phyloP scores from a whole-genome alignment of 83 land plant species.

The Picea mariana region DNA sequence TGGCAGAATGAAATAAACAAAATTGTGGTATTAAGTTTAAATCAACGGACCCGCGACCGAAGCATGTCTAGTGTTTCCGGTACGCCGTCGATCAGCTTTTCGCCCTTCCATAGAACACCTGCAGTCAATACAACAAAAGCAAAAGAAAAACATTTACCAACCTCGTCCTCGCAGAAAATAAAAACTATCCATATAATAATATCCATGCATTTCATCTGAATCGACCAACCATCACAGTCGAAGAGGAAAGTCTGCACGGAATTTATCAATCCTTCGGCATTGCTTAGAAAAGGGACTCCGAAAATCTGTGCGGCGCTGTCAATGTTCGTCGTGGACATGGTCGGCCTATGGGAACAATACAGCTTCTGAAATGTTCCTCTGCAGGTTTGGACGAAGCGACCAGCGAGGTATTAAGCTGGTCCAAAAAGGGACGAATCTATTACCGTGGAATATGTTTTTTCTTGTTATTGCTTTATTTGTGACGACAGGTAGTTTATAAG shows the following conservation, averaged over 20 bases:
- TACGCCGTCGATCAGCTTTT: constrained; percentile 86
- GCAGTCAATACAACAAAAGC: constrained; percentile 5
- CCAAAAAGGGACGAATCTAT: no score
- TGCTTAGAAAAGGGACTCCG: constrained; percentile 21
- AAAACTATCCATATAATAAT: neutral
- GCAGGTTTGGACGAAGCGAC: no score
- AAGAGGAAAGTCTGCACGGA: constrained; percentile 95
- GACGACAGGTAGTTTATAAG: no score
- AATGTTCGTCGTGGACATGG: no score
- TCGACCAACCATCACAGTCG: constrained; percentile 83
- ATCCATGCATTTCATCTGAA: neutral
- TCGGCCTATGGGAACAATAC: no score
- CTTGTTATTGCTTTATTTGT: no score
- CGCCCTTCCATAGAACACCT: constrained; percentile 99
- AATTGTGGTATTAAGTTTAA: neutral
- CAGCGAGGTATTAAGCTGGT: no score
- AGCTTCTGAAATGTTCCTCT: no score
- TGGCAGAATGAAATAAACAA: neutral
- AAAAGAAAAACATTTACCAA: neutral
- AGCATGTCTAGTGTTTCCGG: constrained; percentile 94
- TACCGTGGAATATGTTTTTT: no score
- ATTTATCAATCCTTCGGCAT: constrained; percentile 75
- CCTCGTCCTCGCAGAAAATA: neutral
- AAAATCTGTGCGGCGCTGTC: no score
- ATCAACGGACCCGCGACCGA: constrained; percentile 61